Base-by-base conservation (phyloP, 768 basidiomycete species). In the Lentinula boryana region DNA sequence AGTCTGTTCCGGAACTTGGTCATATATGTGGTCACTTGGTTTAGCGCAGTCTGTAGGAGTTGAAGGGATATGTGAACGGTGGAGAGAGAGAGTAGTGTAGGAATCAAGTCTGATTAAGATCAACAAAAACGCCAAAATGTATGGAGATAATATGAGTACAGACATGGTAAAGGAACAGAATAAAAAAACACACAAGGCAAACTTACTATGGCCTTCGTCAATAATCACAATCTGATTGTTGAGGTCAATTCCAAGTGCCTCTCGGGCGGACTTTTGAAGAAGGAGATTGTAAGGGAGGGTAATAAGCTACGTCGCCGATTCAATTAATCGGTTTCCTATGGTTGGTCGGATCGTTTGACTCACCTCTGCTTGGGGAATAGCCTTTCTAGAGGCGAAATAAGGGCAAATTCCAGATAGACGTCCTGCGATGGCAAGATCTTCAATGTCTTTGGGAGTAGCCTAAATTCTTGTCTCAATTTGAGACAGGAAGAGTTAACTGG, bases 201-300 rank as follows among this genome's bases (percentile, higher is more conserved):
- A 76, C 91, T 60, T 66, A 95, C 93, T 98, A 72, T 99, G 96
- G 0, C 96, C 96, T 76, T 99, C 96, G 68, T 99, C 96, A 58
- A 99, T 85, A 23, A 98, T 80, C 33, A 99, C 84, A 16, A 98
- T 78, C 66, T 97, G 93, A 67, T 87, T 83, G 10, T 81, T 88
- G 49, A 97, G 75, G 68, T 92, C 84, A 61, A 99, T 95, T 2
- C 90, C 90, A 0, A 98, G 78, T 0, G 93, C 86, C 67, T 97
- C 93, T 54, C 96, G 79, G 1, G 95, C 91, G 1, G 82, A 80
- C 63, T 84, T 88, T 63, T 93, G 88, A 4, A 99, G 75, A 1
- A 98, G 78, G 18, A 98, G 85, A 71, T 95, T 96, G 70, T 99
- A 99, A 0, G 96, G 97, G 7, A 98, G 77, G 0, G 90, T 88